phyloP scores from a whole-genome alignment of 257 asterid species.

The Solanum lycopersicoides region DNA sequence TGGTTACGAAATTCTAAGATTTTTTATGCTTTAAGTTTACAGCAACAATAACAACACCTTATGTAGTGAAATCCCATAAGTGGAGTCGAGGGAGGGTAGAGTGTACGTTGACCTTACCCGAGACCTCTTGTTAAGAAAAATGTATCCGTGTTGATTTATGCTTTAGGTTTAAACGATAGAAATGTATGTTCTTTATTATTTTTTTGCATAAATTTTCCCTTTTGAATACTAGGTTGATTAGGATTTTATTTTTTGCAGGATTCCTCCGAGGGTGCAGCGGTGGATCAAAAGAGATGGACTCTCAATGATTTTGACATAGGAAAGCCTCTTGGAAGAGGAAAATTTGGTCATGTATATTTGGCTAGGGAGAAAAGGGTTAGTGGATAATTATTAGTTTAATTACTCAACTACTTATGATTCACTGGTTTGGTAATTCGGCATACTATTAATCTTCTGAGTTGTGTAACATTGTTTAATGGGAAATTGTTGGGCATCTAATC shows the following conservation, averaged over 20 bases:
- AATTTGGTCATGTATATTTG: conserved; percentile 84
- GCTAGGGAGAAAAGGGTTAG: conserved; percentile 80
- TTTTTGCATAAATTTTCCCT: neutral
- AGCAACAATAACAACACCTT: neutral
- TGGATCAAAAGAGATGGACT: conserved; percentile 64
- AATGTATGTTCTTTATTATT: neutral
- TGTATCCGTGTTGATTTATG: neutral
- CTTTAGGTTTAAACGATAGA: neutral
- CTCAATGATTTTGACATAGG: conserved; percentile 74
- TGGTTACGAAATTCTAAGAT: neutral
- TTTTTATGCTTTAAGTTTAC: neutral
- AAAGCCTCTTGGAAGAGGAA: conserved; percentile 94
- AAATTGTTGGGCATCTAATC: neutral
- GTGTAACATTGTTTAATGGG: neutral
- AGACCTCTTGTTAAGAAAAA: neutral
- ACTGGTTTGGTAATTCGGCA: neutral
- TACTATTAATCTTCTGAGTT: neutral
- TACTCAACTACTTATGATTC: neutral
- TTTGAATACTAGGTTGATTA: neutral
- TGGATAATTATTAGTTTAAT: neutral
- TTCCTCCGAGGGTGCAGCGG: conserved; percentile 36
- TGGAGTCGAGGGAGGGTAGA: neutral
- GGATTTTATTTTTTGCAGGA: conserved; percentile 20
- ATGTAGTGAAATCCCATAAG: neutral
- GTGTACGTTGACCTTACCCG: neutral